Conservation (phyloP, 148 eudicot species). For the Camellia granthamiana region DNA sequence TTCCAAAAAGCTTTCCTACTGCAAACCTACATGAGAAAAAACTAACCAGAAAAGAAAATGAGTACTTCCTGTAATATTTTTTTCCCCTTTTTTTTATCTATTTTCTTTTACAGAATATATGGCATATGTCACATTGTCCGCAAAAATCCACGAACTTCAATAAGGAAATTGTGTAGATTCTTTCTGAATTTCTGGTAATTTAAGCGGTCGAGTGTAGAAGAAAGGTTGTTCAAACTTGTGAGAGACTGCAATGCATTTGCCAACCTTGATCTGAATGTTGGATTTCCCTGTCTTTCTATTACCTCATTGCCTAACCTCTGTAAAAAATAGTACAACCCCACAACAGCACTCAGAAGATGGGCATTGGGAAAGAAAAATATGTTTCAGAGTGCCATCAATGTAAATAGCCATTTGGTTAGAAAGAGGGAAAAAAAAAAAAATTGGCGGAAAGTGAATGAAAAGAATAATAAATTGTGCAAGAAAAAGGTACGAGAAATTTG, state of each 20-base stretch:
- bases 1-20: not conserved
- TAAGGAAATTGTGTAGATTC: constrained; percentile 68
- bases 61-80: not conserved
- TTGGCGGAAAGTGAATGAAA: too few relatives aligned
- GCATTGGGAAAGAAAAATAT: not conserved
- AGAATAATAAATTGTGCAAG: too few relatives aligned
- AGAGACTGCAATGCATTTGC: constrained; percentile 74
- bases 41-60: not conserved
- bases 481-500: too few relatives aligned
- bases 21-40: not conserved
- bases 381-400: not conserved
- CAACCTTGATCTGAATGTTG: constrained; percentile 59
- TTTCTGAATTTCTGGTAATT: constrained; percentile 87
- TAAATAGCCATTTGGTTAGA: too few relatives aligned
- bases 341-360: not conserved
- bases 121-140: constrained; percentile 51
- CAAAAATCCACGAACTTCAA: constrained; percentile 89
- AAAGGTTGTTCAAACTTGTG: constrained; percentile 60
- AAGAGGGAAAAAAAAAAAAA: too few relatives aligned
- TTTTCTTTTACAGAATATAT: not conserved
- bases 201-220: constrained; percentile 69
- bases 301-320: constrained; percentile 76
- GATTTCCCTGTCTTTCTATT: constrained; percentile 69
- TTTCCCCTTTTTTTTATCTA: too few relatives aligned
- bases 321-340: not conserved